These are phyloP conservation scores for Tuber calosporum DNA, from an alignment of 495 filamentous ascomycete species.

Conservation along the genomic window DNA sequence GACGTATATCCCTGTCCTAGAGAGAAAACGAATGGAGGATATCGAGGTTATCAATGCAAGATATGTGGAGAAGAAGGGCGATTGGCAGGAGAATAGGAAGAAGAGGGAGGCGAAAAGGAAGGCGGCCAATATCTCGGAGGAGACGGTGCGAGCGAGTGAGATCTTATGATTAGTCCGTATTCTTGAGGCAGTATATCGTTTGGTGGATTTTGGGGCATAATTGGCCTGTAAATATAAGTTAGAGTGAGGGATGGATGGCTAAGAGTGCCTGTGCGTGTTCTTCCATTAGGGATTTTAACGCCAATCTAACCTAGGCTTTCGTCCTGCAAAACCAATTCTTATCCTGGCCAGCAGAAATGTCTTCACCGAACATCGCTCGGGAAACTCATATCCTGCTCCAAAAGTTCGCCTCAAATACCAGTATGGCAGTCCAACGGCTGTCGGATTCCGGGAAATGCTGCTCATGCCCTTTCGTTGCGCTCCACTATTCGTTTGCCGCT, in stretches of 20 bases:
- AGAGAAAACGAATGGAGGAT: conserved; percentile 55
- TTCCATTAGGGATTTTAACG: not conserved
- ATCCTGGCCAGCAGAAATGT: not conserved
- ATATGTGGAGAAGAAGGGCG: conserved; percentile 65
- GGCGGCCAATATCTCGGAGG: conserved; percentile 22
- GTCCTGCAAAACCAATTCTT: not conserved
- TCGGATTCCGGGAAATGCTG: not conserved
- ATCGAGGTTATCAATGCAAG: conserved; percentile 69
- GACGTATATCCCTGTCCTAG: conserved; percentile 62
- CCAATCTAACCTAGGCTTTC: not conserved
- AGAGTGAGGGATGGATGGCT: conserved; percentile 31
- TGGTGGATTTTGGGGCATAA: conserved; percentile 49
- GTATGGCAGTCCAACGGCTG: not conserved
- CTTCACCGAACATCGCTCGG: not conserved
- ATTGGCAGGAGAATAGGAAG: conserved; percentile 46
- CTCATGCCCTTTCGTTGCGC: not conserved
- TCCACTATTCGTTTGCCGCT: not conserved
- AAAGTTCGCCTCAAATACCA: not conserved
- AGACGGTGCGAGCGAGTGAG: conserved; percentile 39
- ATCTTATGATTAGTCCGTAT: not conserved
- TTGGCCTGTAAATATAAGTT: conserved; percentile 51
- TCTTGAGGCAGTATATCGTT: conserved; percentile 31
- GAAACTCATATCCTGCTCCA: not conserved
- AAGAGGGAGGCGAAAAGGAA: conserved; percentile 33
- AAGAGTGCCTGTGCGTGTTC: not conserved